phyloP scores from a whole-genome alignment of 2,329 filamentous ascomycete genomes.

The Endocalyx cinctus region DNA sequence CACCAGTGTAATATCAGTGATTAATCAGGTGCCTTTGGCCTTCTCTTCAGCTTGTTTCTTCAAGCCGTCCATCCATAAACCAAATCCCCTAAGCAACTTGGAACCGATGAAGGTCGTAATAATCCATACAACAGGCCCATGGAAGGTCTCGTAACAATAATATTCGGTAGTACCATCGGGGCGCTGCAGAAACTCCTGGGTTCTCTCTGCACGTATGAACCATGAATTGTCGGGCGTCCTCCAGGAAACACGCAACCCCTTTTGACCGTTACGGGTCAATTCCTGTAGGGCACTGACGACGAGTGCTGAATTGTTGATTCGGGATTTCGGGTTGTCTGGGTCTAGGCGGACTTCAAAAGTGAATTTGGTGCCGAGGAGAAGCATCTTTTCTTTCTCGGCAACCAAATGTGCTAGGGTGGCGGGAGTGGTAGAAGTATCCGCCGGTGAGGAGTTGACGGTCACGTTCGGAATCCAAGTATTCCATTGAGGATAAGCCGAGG shows the following conservation, averaged over 20 bases:
- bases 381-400: slow-evolving; percentile 12
- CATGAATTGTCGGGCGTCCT: slow-evolving; percentile 26
- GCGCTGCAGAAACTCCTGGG: slow-evolving; percentile 38
- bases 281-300: slow-evolving; percentile 29
- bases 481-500: slow-evolving; percentile 30
- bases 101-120: slow-evolving; percentile 28
- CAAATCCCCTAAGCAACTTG: slow-evolving; percentile 30
- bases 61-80: slow-evolving; percentile 34
- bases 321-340: slow-evolving; percentile 14
- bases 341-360: slow-evolving; percentile 30
- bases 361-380: slow-evolving; percentile 28
- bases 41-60: slow-evolving; percentile 26
- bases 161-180: slow-evolving; percentile 32
- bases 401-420: slow-evolving; percentile 13
- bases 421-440: slow-evolving; percentile 5
- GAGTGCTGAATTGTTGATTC: slow-evolving; percentile 13
- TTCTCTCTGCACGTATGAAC: slow-evolving; percentile 33
- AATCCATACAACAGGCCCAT: slow-evolving; percentile 31
- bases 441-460: slow-evolving; percentile 17
- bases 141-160: slow-evolving; percentile 42
- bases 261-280: slow-evolving; percentile 21
- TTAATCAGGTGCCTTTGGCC: no score
- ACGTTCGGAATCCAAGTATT: slow-evolving; percentile 29
- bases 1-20: no score
- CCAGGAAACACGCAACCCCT: slow-evolving; percentile 37